These are phyloP conservation scores for Alternaria sp. DNA, from an alignment of 2,329 filamentous ascomycete species.

Conservation along the genomic window DNA sequence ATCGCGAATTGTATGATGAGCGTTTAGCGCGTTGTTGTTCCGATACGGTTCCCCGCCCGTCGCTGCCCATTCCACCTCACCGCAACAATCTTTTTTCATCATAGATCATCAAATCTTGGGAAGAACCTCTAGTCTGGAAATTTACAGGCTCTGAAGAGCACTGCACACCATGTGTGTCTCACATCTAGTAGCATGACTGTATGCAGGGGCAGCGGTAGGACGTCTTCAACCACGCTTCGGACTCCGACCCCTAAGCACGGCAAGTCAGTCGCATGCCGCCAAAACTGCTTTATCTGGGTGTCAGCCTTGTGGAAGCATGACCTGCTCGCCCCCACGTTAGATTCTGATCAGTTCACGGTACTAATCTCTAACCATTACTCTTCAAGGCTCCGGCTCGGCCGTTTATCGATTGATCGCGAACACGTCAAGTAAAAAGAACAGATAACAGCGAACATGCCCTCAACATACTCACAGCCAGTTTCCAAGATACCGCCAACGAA, in stretches of 20 bases:
- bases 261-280: background rate
- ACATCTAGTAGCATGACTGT: background rate
- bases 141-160: background rate
- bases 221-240: background rate
- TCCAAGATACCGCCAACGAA: slow-evolving; percentile 33
- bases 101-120: background rate
- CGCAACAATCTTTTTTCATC: background rate
- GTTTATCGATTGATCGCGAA: background rate
- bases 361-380: background rate
- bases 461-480: slow-evolving; percentile 4
- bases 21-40: background rate
- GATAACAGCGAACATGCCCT: slow-evolving; percentile 1
- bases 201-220: slow-evolving; percentile 1
- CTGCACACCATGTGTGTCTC: background rate
- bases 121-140: background rate
- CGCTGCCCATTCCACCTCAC: background rate
- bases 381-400: background rate
- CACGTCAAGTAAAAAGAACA: background rate
- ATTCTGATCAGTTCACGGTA: background rate
- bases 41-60: slow-evolving; percentile 12
- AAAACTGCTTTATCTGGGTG: background rate
- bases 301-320: background rate
- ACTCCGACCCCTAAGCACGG: background rate
- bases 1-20: background rate
- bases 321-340: background rate